Evolutionary conservation across 371 early-diverging fungal genomes (phyloP).

Genomic region (Mucor irregularis): DNA sequence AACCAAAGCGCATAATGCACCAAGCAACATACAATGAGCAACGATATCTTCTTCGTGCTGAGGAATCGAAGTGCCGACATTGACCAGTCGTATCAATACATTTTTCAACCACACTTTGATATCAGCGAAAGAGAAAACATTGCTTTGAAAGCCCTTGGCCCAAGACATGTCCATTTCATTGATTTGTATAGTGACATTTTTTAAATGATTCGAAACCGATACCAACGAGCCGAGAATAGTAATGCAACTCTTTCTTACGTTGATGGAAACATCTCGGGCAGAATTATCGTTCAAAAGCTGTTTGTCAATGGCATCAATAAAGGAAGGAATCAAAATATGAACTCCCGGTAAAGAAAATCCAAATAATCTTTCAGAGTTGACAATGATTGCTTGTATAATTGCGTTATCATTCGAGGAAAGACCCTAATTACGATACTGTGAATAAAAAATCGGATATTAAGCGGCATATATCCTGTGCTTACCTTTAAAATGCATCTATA

Average conservation of each 20-base stretch:
- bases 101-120: slow-evolving; percentile 54
- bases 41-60: slow-evolving; percentile 42
- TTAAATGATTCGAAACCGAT: slow-evolving; percentile 39
- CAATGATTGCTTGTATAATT: slow-evolving; percentile 64
- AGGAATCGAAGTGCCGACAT: slow-evolving; percentile 28
- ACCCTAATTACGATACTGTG: too few relatives aligned
- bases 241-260: slow-evolving; percentile 42
- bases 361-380: slow-evolving; percentile 67
- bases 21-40: slow-evolving; percentile 58
- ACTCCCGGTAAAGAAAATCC: slow-evolving; percentile 66
- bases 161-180: slow-evolving; percentile 24
- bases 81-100: slow-evolving; percentile 44
- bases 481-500: slow-evolving; percentile 67
- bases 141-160: slow-evolving; percentile 13
- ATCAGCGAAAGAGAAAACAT: slow-evolving; percentile 29
- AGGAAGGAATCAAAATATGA: slow-evolving; percentile 65
- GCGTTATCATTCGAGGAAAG: slow-evolving; percentile 52
- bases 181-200: slow-evolving; percentile 26
- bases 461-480: too few relatives aligned
- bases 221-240: slow-evolving; percentile 46
- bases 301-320: slow-evolving; percentile 60
- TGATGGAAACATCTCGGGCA: slow-evolving; percentile 19
- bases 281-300: slow-evolving; percentile 34
- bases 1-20: slow-evolving; percentile 47
- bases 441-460: too few relatives aligned